Percentiles rank a stretch among this genome's conserved stretches.
phyloP scores from a whole-genome alignment of 2,329 filamentous ascomycete species.

The Xylariaceae sp. region DNA sequence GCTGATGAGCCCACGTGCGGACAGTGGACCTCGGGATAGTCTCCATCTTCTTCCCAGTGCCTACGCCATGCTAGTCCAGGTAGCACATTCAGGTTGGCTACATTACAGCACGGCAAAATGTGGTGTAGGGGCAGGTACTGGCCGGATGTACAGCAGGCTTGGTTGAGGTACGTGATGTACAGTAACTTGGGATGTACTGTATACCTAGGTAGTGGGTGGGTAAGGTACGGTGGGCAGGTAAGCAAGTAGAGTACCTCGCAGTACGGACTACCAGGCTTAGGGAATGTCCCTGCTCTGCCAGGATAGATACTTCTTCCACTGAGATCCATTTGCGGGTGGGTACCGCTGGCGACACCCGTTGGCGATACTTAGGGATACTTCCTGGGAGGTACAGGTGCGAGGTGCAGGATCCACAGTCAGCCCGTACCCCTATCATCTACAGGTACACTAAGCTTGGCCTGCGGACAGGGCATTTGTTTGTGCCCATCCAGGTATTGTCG shows the following conservation, averaged over 20 bases:
- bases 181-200: too few species aligned
- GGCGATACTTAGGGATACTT: conserved; percentile 10
- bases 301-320: conserved; percentile 2
- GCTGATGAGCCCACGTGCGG: conserved; percentile 23
- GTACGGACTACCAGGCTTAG: too few species aligned
- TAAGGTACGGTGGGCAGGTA: not conserved
- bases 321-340: conserved; percentile 17
- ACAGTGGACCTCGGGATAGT: conserved; percentile 4
- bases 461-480: conserved; percentile 13
- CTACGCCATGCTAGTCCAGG: not conserved
- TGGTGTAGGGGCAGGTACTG: not conserved
- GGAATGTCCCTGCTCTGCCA: not conserved
- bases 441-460: conserved; percentile 18
- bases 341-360: conserved; percentile 16
- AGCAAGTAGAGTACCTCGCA: not conserved
- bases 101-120: too few species aligned
- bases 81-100: too few species aligned
- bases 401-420: conserved; percentile 22
- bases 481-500: conserved; percentile 8
- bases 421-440: conserved; percentile 22
- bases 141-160: too few species aligned
- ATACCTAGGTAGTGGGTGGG: not conserved
- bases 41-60: conserved; percentile 8
- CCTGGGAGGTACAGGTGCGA: conserved; percentile 16
- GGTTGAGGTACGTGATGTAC: too few species aligned